Evolutionary conservation across 352 stramenopile genomes (phyloP).

Genomic region (Phytophthora hibernalis): DNA sequence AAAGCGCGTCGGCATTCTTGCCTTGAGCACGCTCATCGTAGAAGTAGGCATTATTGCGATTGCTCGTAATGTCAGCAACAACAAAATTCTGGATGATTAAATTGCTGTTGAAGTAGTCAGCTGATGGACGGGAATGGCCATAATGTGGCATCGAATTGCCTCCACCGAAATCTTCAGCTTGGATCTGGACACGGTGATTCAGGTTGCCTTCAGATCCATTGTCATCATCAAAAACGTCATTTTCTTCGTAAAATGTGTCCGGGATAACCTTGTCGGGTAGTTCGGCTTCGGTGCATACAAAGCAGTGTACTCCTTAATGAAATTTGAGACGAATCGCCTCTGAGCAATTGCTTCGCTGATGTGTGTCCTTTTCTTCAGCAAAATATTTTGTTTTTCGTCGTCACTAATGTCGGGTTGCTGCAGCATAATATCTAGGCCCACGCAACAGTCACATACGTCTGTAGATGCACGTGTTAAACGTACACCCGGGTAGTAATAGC

Average conservation of each 20-base stretch:
- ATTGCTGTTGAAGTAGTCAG: conserved; percentile 20
- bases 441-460: conserved; percentile 17
- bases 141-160: conserved; percentile 14
- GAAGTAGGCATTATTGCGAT: background rate
- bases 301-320: too few species aligned
- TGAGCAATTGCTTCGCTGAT: conserved; percentile 8
- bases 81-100: conserved; percentile 19
- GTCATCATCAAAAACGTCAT: too few species aligned
- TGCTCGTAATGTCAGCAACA: conserved; percentile 1
- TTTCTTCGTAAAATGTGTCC: too few species aligned
- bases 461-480: conserved; percentile 8
- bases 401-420: conserved; percentile 3
- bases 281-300: too few species aligned
- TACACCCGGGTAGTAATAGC: too few species aligned
- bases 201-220: too few species aligned
- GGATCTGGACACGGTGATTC: conserved; percentile 9
- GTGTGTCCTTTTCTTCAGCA: conserved; percentile 15
- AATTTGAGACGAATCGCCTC: background rate
- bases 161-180: conserved; percentile 12
- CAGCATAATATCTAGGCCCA: conserved; percentile 9
- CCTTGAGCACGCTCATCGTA: too few species aligned
- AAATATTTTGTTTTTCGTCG: background rate
- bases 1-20: too few species aligned
- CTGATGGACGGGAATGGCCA: conserved; percentile 14
- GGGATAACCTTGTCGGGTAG: too few species aligned